Evolutionary conservation across 495 filamentous ascomycete species (phyloP).

Genomic region (Talaromyces nanjingensis): DNA sequence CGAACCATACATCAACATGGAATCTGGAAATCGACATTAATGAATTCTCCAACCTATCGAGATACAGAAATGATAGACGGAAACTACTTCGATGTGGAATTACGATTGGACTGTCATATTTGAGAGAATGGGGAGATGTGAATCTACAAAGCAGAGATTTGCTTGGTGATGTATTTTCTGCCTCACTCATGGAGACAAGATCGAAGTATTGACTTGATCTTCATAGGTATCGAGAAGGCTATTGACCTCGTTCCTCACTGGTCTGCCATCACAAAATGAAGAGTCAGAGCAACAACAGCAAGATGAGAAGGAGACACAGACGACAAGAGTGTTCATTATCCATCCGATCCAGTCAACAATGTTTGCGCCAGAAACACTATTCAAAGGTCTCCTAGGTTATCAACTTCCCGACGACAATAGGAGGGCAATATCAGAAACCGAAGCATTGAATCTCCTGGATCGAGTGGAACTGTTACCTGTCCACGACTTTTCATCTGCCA

Average conservation of each 20-base stretch:
- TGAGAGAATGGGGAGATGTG: constrained; percentile 15
- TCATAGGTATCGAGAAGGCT: constrained; percentile 2
- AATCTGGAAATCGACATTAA: constrained; percentile 15
- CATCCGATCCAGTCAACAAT: constrained; percentile 80
- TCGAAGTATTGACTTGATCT: too few relatives aligned
- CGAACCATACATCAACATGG: constrained; percentile 17
- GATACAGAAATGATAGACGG: constrained; percentile 19
- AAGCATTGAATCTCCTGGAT: constrained; percentile 31
- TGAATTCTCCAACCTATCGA: constrained; percentile 11
- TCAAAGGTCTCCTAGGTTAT: constrained; percentile 26
- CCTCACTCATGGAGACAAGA: too few relatives aligned
- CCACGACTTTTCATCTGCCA: constrained; percentile 26
- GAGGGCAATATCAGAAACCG: constrained; percentile 18
- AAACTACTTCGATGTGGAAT: constrained; percentile 22
- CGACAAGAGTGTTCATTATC: constrained; percentile 31
- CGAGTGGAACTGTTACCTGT: constrained; percentile 33
- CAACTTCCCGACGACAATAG: not conserved
- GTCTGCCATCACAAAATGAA: not conserved
- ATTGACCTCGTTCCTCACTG: not conserved
- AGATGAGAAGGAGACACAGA: not conserved
- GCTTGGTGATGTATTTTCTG: constrained; percentile 6
- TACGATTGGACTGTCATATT: constrained; percentile 33
- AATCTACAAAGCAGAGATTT: not conserved
- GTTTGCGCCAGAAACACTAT: constrained; percentile 66
- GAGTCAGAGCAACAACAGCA: constrained; percentile 8